Conservation (phyloP, 169 alveolate genomes). For the Eimeria tenella region DNA sequence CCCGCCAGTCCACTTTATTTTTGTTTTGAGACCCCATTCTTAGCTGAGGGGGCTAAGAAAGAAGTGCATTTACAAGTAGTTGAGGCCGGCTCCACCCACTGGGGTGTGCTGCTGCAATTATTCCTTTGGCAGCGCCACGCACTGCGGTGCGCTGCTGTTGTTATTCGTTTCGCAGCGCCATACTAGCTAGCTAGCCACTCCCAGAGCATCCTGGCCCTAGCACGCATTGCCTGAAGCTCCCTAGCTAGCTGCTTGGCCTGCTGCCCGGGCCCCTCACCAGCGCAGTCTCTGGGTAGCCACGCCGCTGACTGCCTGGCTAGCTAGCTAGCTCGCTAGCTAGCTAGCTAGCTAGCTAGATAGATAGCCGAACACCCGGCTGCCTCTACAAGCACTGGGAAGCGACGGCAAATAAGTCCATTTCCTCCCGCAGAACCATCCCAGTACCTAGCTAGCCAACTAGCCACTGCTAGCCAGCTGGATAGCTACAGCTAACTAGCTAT, state of each 20-base stretch:
- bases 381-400: not conserved
- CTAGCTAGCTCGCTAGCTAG: not conserved
- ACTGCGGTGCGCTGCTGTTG: not conserved
- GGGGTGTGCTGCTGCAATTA: not conserved
- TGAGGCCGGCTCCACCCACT: not conserved
- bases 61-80: not conserved
- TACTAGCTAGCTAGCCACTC: not conserved
- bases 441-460: constrained; percentile 1
- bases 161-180: not conserved
- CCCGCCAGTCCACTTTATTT: too few species aligned
- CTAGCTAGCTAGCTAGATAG: not conserved
- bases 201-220: not conserved
- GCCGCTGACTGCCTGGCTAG: not conserved
- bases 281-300: not conserved
- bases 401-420: not conserved
- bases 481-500: not conserved
- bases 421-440: not conserved
- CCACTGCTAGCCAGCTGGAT: constrained; percentile 3
- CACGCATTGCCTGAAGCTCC: not conserved
- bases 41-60: not conserved
- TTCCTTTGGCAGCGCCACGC: too few species aligned
- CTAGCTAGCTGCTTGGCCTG: not conserved
- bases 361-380: not conserved
- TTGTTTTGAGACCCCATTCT: not conserved
- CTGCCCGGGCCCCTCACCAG: too few species aligned